Conservation (phyloP, 2,329 filamentous ascomycete genomes). For the Sphaerulina vaccinii region DNA sequence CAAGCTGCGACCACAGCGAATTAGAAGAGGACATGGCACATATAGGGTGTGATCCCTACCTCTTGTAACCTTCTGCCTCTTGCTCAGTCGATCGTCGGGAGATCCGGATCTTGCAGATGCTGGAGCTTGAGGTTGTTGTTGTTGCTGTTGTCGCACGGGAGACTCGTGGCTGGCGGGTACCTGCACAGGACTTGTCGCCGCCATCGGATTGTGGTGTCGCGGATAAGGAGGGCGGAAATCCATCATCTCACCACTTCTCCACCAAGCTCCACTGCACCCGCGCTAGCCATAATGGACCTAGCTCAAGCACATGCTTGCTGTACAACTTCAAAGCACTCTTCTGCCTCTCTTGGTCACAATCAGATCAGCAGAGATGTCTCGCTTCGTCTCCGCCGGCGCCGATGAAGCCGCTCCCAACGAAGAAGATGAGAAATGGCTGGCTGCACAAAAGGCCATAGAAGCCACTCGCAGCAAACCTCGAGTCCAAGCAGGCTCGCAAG, state of each 20-base stretch:
- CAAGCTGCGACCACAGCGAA: constrained; percentile 27
- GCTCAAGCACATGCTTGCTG: too few relatives aligned
- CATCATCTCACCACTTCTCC: constrained; percentile 2
- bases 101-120: background rate
- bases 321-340: background rate
- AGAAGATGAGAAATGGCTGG: constrained; percentile 49
- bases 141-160: constrained; percentile 1
- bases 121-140: background rate
- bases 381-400: constrained; percentile 54
- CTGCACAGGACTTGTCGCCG: background rate
- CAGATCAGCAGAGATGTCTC: constrained; percentile 41
- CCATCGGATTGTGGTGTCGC: constrained; percentile 6
- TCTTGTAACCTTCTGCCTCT: constrained; percentile 31
- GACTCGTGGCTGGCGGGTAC: constrained; percentile 6
- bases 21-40: constrained; percentile 7
- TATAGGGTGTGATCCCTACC: constrained; percentile 9
- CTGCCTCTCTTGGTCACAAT: background rate
- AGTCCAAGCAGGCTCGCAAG: constrained; percentile 50
- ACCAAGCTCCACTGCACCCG: background rate
- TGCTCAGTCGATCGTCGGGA: constrained; percentile 9
- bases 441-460: constrained; percentile 65
- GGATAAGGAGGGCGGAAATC: background rate
- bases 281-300: background rate
- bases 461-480: constrained; percentile 58
- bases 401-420: constrained; percentile 40